Evolutionary conservation across 2,329 filamentous ascomycete species (phyloP), one percentile per base, ranked within the genome.

Genomic region (Diplodia intermedia): DNA sequence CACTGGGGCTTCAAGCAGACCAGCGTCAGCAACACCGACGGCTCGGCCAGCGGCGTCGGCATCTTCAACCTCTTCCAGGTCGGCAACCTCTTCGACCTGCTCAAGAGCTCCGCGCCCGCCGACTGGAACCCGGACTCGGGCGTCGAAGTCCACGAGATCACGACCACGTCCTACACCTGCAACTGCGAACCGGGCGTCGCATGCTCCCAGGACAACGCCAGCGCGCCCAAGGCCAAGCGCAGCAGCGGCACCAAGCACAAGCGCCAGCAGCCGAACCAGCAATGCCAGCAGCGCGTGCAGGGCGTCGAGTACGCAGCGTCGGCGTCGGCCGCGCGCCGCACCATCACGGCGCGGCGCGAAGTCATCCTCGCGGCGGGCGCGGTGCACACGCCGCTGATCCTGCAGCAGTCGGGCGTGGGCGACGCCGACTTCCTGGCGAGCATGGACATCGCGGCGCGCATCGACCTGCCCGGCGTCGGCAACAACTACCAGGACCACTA

Each of bases 381-480:
- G 33, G 78, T 86, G 50, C 83, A 84, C 73, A 88, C 85, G 11
- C 88, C 84, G 5, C 86, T 85, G 75, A 78, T 88, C 18, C 82
- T 86, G n/a, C 88, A 90, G 70, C 78, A 89, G 1, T 89, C 86
- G 0, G 88, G 88, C 0, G 82, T 90, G 49, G 88, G 88, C 4
- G 79, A 81, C 55, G 76, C 79, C 3, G 73, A 79, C 0, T 72
- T 85, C 38, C 26, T 68, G 5, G 43, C 56, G 3, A 23, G 56
- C 15, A 20, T 47, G 33, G 33, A 55, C 50, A 69, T 79, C 18
- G 63, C 56, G 0, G 71, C 77, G 1, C 75, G 74, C 60, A 71
- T 71, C 23, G 71, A 76, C 54, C 70, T 76, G 49, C 71, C 72
- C 1, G 74, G 72, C 4, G 75, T 78, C 1, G 76, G 76, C 4